Base-by-base conservation (phyloP, 1,284 basidiomycete genomes). In the Trichosporon inkin region DNA sequence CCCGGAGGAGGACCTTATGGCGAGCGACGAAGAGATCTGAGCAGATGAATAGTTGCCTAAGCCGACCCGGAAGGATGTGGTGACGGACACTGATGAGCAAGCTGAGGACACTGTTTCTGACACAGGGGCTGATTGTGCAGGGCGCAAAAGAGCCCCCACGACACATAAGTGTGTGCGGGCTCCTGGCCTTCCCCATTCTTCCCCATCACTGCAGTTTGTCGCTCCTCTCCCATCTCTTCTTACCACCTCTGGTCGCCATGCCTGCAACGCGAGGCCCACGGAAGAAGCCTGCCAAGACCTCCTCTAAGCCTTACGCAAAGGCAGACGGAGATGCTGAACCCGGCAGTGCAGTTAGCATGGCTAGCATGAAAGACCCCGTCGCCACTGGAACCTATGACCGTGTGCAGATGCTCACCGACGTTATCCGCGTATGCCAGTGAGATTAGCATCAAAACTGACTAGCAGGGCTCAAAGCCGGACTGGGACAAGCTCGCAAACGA, bases 11-110 rank as follows among this genome's bases (percentile, higher is more conserved):
- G 89, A 92, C 56, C 80, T 91, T 28, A 70, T 81, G 60, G 75
- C 69, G 11, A 80, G 85, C 59, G 85, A 86, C 56, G 88, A 92
- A 68, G 90, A 92, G 77, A 89, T 91, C 82, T 89, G 81, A 40
- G 38, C 4, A n/a, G 44, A 49, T 16, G 44, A 32, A 28, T 28
- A 19, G 10, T 11, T 36, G 24, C 16, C 20, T 40, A 8, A 28
- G 54, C 34, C n/a, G 13, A n/a, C 16, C n/a, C 44, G 24, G 37
- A 22, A 14, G 37, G 20, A 39, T 54, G 51, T 24, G 51, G 34
- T n/a, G 20, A 37, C 37, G 22, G 22, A 8, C 37, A 54, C 38
- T 49, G 44, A 28, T 49, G 44, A 49, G 44, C 44, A 49, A 8
- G 44, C 14, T 32, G 44, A 32, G 24, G 44, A 32, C 44, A 49